These are phyloP conservation scores for Clonostachys chloroleuca DNA, from an alignment of 2,329 filamentous ascomycete genomes.

Conservation along the genomic window DNA sequence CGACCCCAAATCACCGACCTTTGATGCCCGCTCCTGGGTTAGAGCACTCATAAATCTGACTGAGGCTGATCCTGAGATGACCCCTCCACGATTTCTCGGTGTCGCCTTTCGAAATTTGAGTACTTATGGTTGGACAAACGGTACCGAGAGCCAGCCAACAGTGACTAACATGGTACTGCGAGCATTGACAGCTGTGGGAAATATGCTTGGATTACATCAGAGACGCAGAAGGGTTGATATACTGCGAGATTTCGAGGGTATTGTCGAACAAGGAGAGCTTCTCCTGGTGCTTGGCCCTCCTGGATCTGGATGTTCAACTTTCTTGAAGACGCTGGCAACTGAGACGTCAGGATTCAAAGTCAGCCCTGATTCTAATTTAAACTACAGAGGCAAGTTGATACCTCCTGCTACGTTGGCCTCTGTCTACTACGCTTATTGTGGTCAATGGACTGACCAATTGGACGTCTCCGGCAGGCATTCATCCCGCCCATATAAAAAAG, in stretches of 20 bases:
- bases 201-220: slow-evolving; percentile 11
- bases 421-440: no score
- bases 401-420: no score
- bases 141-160: slow-evolving; percentile 14
- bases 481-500: slow-evolving; percentile 51
- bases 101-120: slow-evolving; percentile 17
- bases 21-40: slow-evolving; percentile 16
- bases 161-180: slow-evolving; percentile 12
- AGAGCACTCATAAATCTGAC: slow-evolving; percentile 15
- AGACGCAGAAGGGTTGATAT: slow-evolving; percentile 34
- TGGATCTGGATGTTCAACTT: slow-evolving; percentile 56
- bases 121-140: slow-evolving; percentile 17
- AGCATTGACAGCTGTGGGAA: slow-evolving; percentile 1
- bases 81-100: slow-evolving; percentile 17
- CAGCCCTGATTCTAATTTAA: slow-evolving; percentile 52
- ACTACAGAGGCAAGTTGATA: slow-evolving; percentile 54
- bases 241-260: slow-evolving; percentile 41
- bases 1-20: slow-evolving; percentile 16
- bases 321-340: slow-evolving; percentile 51
- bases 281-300: slow-evolving; percentile 52
- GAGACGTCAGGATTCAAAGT: slow-evolving; percentile 63
- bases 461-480: slow-evolving; percentile 16
- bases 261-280: slow-evolving; percentile 51
- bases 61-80: slow-evolving; percentile 14
- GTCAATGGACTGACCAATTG: background rate